Conservation (phyloP, 805 yeast species). For the Metschnikowia shivogae region DNA sequence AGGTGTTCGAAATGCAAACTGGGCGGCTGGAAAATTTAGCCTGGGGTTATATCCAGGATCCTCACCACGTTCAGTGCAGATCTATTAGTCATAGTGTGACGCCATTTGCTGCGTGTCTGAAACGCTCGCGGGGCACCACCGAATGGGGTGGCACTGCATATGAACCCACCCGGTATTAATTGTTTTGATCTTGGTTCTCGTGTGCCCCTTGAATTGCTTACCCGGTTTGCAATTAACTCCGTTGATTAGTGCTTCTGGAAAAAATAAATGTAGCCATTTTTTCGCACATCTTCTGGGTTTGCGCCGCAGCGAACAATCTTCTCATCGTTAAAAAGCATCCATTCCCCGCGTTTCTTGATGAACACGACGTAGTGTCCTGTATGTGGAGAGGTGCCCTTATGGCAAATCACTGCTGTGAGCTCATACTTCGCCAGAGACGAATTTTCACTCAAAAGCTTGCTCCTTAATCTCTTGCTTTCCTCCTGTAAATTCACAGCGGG, state of each 20-base stretch:
- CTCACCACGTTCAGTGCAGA: background rate
- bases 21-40: constrained; percentile 1
- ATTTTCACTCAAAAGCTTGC: constrained; percentile 11
- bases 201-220: no score
- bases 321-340: constrained; percentile 88
- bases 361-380: constrained; percentile 92
- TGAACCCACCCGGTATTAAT: no score
- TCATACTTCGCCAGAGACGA: constrained; percentile 32
- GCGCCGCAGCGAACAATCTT: constrained; percentile 63
- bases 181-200: no score
- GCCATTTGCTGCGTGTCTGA: background rate
- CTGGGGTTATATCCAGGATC: constrained; percentile 1
- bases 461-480: constrained; percentile 17
- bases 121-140: background rate
- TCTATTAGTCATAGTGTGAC: constrained; percentile 1
- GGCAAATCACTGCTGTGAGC: constrained; percentile 71
- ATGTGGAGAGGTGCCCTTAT: constrained; percentile 84
- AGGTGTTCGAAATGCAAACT: background rate
- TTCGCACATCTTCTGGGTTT: constrained; percentile 40
- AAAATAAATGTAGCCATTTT: constrained; percentile 47
- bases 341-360: constrained; percentile 45
- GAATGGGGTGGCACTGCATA: no score
- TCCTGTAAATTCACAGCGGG: constrained; percentile 27
- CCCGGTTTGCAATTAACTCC: background rate
- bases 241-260: constrained; percentile 20